Evolutionary conservation across 2,329 filamentous ascomycete genomes (phyloP), one percentile per base, ranked within the genome.

Genomic region (Setomelanomma holmii): DNA sequence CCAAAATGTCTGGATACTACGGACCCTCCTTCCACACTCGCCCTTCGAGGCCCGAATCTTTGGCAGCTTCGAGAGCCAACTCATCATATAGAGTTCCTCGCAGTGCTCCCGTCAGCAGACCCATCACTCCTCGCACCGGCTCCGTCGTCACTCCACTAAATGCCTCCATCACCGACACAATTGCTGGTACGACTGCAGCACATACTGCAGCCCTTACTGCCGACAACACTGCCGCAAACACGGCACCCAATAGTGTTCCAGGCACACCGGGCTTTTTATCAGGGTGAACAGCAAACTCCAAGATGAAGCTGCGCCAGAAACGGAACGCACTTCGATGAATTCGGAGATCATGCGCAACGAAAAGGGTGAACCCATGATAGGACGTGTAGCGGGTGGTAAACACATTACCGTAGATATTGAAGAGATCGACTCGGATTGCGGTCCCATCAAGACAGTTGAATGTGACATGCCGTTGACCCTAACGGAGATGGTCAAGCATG

Each of bases 381-480:
- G 64, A 22, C 52, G 63, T 12, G 44, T 67, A 11, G 63, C 60
- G n/a, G 64, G 63, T 7, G 63, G 63, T 33, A 66, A 66, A 50
- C 38, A 66, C 39, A 46, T 64, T 19, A 59, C 52, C 22, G 57
- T 56, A 20, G 60, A 56, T 34, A 52, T 55, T 22, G 61, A 67
- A 43, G 64, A 66, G 4, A 53, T 65, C 30, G 64, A 67, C 23
- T 43, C 58, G 3, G 64, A 59, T 20, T 67, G 64, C 40, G 63
- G 64, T 14, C 59, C 58, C 11, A 61, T 67, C 54, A 67, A 56
- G 42, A 60, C 42, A 6, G 56, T 67, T 14, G 64, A 67, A n/a
- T 61, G 63, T 41, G 63, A 67, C 34, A 67, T 67, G 63, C 63
- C 64, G 11, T 45, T 67, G 41, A 66, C 64, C 3, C 48, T 67